Conservation (phyloP, 2,329 filamentous ascomycete species). For the Scytalidium lignicola region DNA sequence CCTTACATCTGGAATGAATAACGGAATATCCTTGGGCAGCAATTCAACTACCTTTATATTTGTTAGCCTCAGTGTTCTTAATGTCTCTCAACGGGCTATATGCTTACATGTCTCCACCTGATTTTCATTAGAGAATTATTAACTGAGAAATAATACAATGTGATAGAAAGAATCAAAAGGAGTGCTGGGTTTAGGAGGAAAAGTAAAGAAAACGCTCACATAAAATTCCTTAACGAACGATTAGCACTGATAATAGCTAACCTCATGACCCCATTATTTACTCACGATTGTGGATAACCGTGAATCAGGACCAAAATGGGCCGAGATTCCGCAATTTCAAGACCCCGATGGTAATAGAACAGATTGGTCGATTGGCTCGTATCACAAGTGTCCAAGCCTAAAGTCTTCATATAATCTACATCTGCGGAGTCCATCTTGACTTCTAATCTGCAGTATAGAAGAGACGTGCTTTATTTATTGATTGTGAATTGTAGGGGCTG, state of each 20-base stretch:
- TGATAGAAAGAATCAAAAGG: neutral
- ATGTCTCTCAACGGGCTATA: neutral
- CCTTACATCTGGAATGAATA: conserved; percentile 38
- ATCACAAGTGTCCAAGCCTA: neutral
- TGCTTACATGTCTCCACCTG: conserved; percentile 15
- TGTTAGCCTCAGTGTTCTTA: neutral
- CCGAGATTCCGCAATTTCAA: conserved; percentile 11
- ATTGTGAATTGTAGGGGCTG: too few species aligned
- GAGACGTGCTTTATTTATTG: too few species aligned
- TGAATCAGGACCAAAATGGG: conserved; percentile 38
- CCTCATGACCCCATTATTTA: conserved; percentile 10
- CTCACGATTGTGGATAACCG: conserved; percentile 39
- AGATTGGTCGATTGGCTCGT: neutral
- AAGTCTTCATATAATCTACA: neutral
- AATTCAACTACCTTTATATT: conserved; percentile 30
- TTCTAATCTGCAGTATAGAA: neutral
- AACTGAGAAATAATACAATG: too few species aligned
- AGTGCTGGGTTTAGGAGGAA: neutral
- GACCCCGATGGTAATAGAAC: conserved; percentile 8
- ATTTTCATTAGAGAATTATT: neutral
- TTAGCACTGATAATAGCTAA: conserved; percentile 5
- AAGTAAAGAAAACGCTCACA: conserved; percentile 13
- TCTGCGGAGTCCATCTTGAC: neutral
- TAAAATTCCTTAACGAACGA: conserved; percentile 14
- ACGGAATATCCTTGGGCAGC: conserved; percentile 33